Percentiles rank a stretch among this genome's conserved stretches.
phyloP scores from a whole-genome alignment of 192 early-diverging fungal species.

The Coemansia sp. region DNA sequence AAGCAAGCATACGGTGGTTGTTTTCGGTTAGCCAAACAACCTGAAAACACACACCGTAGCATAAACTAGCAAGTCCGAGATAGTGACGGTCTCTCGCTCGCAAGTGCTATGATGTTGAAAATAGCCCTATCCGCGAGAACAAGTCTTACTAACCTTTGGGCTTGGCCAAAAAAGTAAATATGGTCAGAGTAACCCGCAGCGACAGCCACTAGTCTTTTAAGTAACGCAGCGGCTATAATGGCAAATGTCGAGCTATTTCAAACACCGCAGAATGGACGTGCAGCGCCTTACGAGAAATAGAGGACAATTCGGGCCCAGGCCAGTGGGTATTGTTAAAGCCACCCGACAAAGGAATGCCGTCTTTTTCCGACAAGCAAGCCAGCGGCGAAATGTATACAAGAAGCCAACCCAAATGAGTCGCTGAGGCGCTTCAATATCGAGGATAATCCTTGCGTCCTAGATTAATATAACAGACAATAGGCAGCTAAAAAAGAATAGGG shows the following conservation, averaged over 20 bases:
- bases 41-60: neutral
- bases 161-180: slow-evolving; percentile 4
- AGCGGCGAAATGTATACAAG: neutral
- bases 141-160: neutral
- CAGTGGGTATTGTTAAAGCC: neutral
- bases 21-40: neutral
- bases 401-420: neutral
- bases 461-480: slow-evolving; percentile 8
- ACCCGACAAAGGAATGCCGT: neutral
- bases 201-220: neutral
- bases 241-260: neutral
- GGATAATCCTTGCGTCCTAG: slow-evolving; percentile 2
- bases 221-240: neutral
- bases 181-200: neutral
- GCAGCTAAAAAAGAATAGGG: neutral
- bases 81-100: neutral
- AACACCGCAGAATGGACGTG: neutral
- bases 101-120: neutral
- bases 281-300: neutral
- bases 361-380: neutral
- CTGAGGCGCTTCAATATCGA: slow-evolving; percentile 1
- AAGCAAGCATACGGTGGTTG: neutral
- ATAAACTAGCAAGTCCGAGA: neutral
- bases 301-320: neutral
- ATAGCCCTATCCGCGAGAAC: neutral